Base-by-base conservation (phyloP, 2,329 filamentous ascomycete species). In the Chaetomiaceae sp. region DNA sequence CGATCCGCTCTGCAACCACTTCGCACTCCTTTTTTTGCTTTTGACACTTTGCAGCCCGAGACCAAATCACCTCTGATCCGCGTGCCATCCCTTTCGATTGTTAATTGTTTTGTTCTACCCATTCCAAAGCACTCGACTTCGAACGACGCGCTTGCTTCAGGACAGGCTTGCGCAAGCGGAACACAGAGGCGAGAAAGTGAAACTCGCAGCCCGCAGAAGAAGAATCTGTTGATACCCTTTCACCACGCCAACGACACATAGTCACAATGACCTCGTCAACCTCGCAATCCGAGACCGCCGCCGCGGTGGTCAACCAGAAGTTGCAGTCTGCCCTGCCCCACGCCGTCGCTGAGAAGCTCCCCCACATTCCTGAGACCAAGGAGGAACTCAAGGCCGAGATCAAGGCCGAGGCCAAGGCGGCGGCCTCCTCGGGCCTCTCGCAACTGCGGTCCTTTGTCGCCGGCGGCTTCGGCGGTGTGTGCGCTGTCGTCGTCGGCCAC, bases 401-500 rank as follows among this genome's bases (percentile, higher is more conserved):
- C 42, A 73, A 73, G 57, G 65, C 64, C 34, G 67, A 73, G 33
- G 68, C 70, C 17, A 66, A 68, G 50, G 70, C 67, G 4, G 70
- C 67, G 5, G 66, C 67, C 14, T 68, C 63, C 30, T 59, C 67
- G 14, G 63, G 69, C 46, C 62, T 71, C 13, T 66, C 77, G 17
- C 79, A 82, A 67, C 69, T 95, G 57, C 86, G 92, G 54, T 93
- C 92, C 37, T 80, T 99, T 45, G 85, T 79, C 8, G 92, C 92
- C 7, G 93, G 93, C 62, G 93, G 90, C 56, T 95, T 95, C 54
- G 93, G 93, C 61, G 93, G 93, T 62, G 71, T 99, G 42, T 97
- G 89, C 73, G 92, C 93, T 51, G 93, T 99, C 49, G 68, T 99
- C 37, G 91, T 97, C 53, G 87, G 93, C 51, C 93, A 99, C 70